Base-by-base conservation (phyloP, 352 stramenopile species). In the Phytophthora palmivora region DNA sequence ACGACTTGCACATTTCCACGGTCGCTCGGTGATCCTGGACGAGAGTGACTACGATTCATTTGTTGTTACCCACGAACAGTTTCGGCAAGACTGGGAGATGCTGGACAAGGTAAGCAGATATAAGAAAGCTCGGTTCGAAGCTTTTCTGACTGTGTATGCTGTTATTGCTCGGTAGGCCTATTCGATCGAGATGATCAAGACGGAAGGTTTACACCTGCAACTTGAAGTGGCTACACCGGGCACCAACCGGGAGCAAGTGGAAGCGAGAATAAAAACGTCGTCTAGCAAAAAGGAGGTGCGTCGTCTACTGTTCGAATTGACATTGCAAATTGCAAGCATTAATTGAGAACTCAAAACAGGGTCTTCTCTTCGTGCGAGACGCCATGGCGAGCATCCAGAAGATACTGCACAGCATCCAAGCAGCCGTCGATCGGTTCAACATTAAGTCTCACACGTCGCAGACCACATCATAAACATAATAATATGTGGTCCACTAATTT, bases 31-130 rank as follows among this genome's bases (percentile, higher is more conserved):
- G 2, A 82, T 93, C 32, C 62, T 89, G 33, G 84, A 93, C 38
- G 76, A 78, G n/a, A 58, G 42, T 21, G 84, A 93, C 73, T 85
- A 87, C 51, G 49, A 79, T 10, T 67, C 63, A 16, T 90, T 93
- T 39, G 46, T 74, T 14, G 47, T 75, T 22, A 83, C 81, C 47
- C 67, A 90, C 44, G 74, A 86, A 34, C 58, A 68, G 12, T 77
- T 88, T 22, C 54, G 53, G 0, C 62, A 67, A 3, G 78, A 91
- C 47, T 91, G 84, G 84, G 77, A 86, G 49, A 66, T 76, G 54
- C 78, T 93, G 18, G 81, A 93, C 55, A 89, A 87, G 72, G 77
- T 84, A n/a, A 16, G 46, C n/a, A 3, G 12, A 21, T 21, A 36
- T 7, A 33, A 19, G 19, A 10, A 18, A 6, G 15, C 2, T 34